phyloP scores from a whole-genome alignment of 208 protist species.

The Tritrichomonas musculus region DNA sequence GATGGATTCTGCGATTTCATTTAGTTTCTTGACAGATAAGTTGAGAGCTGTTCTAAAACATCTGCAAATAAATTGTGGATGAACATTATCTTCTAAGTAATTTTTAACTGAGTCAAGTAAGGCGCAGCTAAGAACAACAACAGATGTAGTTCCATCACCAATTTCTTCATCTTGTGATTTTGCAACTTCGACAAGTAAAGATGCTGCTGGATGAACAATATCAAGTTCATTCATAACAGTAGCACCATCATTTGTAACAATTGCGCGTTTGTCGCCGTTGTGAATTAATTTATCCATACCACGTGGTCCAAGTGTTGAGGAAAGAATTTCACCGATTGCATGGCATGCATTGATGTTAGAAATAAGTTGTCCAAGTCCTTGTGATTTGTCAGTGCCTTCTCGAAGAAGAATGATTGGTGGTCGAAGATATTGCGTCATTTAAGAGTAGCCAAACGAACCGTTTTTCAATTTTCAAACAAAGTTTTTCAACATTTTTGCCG shows the following conservation, averaged over 20 bases:
- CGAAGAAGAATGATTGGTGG: slow-evolving; percentile 96
- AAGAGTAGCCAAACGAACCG: too few species aligned
- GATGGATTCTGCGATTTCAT: slow-evolving; percentile 79
- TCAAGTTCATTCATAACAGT: slow-evolving; percentile 99
- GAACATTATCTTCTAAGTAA: slow-evolving; percentile 97
- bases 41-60: slow-evolving; percentile 65
- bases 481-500: too few species aligned
- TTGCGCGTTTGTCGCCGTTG: slow-evolving; percentile 58
- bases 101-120: slow-evolving; percentile 91
- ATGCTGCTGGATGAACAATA: slow-evolving; percentile 98
- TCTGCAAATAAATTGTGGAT: slow-evolving; percentile 94
- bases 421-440: background rate
- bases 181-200: slow-evolving; percentile 97
- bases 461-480: too few species aligned
- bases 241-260: slow-evolving; percentile 99
- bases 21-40: slow-evolving; percentile 60
- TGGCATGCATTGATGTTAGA: slow-evolving; percentile 99
- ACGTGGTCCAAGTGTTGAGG: slow-evolving; percentile 89
- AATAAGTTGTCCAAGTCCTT: slow-evolving; percentile 95
- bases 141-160: slow-evolving; percentile 99
- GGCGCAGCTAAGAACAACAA: slow-evolving; percentile 95
- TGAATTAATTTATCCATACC: slow-evolving; percentile 99
- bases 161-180: slow-evolving; percentile 86
- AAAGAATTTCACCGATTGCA: slow-evolving; percentile 70
- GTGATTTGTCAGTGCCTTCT: slow-evolving; percentile 98